These are phyloP conservation scores for Volvariella volvacea DNA, from an alignment of 1,284 basidiomycete species.

Conservation along the genomic window DNA sequence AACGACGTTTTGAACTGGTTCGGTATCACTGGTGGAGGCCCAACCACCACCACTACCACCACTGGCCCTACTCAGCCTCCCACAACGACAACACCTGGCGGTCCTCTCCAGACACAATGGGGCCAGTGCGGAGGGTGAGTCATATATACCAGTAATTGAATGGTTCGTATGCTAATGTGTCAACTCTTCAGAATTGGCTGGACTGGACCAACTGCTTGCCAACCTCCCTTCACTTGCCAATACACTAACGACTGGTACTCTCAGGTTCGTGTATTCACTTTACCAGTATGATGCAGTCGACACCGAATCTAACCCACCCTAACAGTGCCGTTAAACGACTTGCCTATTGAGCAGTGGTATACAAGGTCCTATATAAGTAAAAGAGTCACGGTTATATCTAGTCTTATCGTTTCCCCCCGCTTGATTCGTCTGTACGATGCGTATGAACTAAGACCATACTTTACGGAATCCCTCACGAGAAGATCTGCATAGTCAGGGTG, in stretches of 20 bases:
- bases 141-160: too few relatives aligned
- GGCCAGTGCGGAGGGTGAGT: constrained; percentile 5
- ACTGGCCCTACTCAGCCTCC: constrained; percentile 10
- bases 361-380: too few relatives aligned
- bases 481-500: too few relatives aligned
- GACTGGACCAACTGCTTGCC: constrained; percentile 16
- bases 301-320: too few relatives aligned
- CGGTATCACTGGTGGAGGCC: constrained; percentile 18
- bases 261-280: constrained; percentile 10
- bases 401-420: too few relatives aligned
- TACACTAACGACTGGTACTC: constrained; percentile 16
- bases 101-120: constrained; percentile 17
- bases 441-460: too few relatives aligned
- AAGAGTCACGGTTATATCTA: too few relatives aligned
- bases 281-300: too few relatives aligned
- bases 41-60: constrained; percentile 9
- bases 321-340: neutral
- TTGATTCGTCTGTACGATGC: too few relatives aligned
- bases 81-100: constrained; percentile 10
- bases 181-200: constrained; percentile 13
- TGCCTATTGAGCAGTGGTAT: neutral
- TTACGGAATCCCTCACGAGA: too few relatives aligned
- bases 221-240: constrained; percentile 13
- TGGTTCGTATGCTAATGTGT: constrained; percentile 3
- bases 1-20: constrained; percentile 33